A percentile compares a stretch with the other conserved stretches of the same genome.
These are phyloP conservation scores for Eucalyptus polyanthemos DNA, from an alignment of 345 rosid species.

Conservation along the genomic window DNA sequence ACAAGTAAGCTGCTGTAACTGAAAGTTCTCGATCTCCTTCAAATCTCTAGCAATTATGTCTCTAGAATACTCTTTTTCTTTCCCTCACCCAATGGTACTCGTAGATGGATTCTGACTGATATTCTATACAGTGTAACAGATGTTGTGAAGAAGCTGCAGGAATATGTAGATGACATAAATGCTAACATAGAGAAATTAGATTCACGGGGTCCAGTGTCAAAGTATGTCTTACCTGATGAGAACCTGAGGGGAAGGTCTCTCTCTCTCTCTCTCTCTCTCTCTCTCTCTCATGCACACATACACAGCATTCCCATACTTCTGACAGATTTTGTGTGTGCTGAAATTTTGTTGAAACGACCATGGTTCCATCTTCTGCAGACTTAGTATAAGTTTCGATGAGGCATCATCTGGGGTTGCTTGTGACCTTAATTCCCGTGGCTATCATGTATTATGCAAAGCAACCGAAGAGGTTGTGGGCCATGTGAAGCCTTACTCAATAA, in stretches of 20 bases:
- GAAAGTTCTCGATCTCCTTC: neutral
- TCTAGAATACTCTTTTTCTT: neutral
- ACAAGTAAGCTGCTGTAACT: conserved; percentile 44
- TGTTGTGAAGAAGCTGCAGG: conserved; percentile 60
- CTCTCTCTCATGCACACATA: too few species aligned
- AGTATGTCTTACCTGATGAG: conserved; percentile 71
- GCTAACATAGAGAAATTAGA: conserved; percentile 54
- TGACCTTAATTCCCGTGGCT: conserved; percentile 81
- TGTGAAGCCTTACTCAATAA: conserved; percentile 90
- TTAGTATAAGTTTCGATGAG: conserved; percentile 65
- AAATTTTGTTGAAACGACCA: neutral
- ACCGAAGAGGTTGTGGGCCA: conserved; percentile 85
- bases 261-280: neutral
- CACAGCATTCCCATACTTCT: neutral
- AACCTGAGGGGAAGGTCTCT: conserved; percentile 66
- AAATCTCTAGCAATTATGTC: neutral
- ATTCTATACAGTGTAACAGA: conserved; percentile 41
- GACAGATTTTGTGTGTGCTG: neutral
- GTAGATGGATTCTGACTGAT: neutral
- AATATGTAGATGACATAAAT: conserved; percentile 81
- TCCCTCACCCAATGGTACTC: neutral
- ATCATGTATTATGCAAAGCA: conserved; percentile 76
- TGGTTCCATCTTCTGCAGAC: conserved; percentile 21
- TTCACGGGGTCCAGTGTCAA: conserved; percentile 82
- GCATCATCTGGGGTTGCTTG: conserved; percentile 85